These are phyloP conservation scores for Camelina neglecta DNA, from an alignment of 345 rosid species.

Conservation along the genomic window DNA sequence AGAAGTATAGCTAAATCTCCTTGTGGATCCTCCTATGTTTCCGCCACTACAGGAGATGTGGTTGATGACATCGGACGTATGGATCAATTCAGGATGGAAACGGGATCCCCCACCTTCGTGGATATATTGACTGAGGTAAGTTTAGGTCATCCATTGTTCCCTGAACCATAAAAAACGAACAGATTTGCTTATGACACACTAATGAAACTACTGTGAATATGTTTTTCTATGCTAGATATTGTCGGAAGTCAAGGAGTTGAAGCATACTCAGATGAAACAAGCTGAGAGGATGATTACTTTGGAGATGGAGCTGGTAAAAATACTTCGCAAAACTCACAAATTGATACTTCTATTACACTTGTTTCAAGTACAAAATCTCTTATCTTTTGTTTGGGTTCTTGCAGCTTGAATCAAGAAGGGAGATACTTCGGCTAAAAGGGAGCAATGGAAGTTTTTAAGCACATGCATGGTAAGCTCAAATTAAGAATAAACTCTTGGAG, in stretches of 20 bases:
- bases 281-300: constrained; percentile 43
- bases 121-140: constrained; percentile 49
- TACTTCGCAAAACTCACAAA: not conserved
- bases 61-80: constrained; percentile 33
- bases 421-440: constrained; percentile 52
- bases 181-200: not conserved
- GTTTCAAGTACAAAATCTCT: not conserved
- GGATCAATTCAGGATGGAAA: constrained; percentile 26
- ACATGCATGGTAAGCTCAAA: constrained; percentile 13
- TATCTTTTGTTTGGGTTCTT: constrained; percentile 28
- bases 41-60: constrained; percentile 37
- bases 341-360: not conserved
- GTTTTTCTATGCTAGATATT: constrained; percentile 45
- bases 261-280: constrained; percentile 51
- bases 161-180: not conserved
- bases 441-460: constrained; percentile 25
- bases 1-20: constrained; percentile 32
- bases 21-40: constrained; percentile 36
- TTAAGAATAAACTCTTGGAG: constrained; percentile 8
- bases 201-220: not conserved
- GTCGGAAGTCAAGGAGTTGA: constrained; percentile 49
- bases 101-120: constrained; percentile 28
- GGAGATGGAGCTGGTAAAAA: constrained; percentile 62
- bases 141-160: not conserved
- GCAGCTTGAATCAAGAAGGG: constrained; percentile 52